Evolutionary conservation across 2,329 filamentous ascomycete genomes (phyloP).

Genomic region (Claviceps digitariae): DNA sequence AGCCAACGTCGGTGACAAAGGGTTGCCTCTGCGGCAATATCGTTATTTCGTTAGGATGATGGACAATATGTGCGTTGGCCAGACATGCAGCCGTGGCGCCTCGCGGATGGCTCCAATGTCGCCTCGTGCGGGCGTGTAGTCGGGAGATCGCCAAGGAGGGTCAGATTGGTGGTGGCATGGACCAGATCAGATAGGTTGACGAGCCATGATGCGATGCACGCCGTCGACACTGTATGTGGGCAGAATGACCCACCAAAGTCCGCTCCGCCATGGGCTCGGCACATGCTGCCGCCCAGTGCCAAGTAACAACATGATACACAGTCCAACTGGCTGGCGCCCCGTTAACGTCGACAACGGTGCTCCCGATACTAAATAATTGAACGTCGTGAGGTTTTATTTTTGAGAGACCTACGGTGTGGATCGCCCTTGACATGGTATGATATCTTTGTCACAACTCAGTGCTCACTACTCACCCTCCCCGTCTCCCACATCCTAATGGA

Average conservation of each 20-base stretch:
- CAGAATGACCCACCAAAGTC: not conserved
- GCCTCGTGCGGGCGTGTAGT: constrained; percentile 1
- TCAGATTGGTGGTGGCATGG: not conserved
- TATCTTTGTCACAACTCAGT: not conserved
- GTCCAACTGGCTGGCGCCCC: not conserved
- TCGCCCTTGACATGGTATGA: constrained; percentile 1
- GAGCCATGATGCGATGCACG: not conserved
- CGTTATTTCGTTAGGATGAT: not conserved
- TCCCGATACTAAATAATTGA: too few species aligned
- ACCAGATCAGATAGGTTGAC: not conserved
- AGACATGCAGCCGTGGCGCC: not conserved
- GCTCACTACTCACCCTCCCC: not conserved
- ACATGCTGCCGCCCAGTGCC: not conserved
- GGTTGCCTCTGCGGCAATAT: not conserved
- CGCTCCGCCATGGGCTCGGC: not conserved
- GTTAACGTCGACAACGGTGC: too few species aligned
- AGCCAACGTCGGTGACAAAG: constrained; percentile 1
- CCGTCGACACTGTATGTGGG: not conserved
- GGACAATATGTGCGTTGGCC: not conserved
- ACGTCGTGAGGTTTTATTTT: too few species aligned
- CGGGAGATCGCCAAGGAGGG: not conserved
- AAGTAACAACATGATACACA: not conserved
- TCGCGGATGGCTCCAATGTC: not conserved
- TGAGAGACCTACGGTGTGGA: not conserved
- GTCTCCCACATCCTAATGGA: not conserved